Base-by-base conservation (phyloP, 768 basidiomycete genomes). In the Pisolithus microcarpus region DNA sequence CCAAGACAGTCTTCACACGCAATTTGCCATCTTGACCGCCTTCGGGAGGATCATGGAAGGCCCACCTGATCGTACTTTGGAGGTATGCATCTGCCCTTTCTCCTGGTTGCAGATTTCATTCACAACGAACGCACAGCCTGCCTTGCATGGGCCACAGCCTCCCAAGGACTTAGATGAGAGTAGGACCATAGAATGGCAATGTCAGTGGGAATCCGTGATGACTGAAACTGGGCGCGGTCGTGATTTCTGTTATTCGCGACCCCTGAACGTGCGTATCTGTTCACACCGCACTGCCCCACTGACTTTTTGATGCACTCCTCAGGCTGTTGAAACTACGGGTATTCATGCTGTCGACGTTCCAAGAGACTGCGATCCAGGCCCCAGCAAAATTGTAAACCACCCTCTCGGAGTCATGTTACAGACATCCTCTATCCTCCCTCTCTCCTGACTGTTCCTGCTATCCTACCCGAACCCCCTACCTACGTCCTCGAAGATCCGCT, bases 361-460 rank as follows among this genome's bases (percentile, higher is more conserved):
- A 30, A 34, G 23, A 4, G 13, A 46, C 9, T 18, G 3, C 21
- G 42, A 52, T 7, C 53, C n/a, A 11, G 26, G n/a, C 3, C 38
- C 39, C 38, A 13, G 34, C 11, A 28, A 24, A 21, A 5, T 2
- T 4, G 5, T 26, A 43, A 38, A 8, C 23, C 61, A 38, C 64
- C 65, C 45, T 51, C 65, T 1, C 52, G 52, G 21, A 50, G 52
- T 21, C 58, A 52, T 36, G 42, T 66, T 31, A 48, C 62, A 26
- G 54, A 65, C 18, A 54, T 65, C 5, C 38, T 69, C 8, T 69
- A 69, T 43, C 54, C 26, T 5, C 55, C 59, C 0, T 58, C 63
- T 16, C 59, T 56, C 52, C 36, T 53, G 43, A 54, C 46, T 46
- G 40, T n/a, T 10, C 44, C 45, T 36, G 18, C 42, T 39, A 34